Base-by-base conservation (phyloP, 805 yeast species). In the Metschnikowia vanudenii region DNA sequence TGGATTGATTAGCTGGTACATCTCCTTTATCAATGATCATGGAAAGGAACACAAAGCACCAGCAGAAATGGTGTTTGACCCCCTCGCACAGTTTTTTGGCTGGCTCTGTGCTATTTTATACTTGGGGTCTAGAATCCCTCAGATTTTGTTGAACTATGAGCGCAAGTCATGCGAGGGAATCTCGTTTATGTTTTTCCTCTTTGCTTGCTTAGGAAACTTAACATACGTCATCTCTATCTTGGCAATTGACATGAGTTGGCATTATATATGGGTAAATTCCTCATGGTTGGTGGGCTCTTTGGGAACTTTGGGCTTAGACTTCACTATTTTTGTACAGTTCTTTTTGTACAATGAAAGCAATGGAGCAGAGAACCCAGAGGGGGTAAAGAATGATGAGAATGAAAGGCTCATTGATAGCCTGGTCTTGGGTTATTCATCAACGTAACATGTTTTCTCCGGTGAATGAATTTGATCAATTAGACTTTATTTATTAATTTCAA, bases 161-260 rank as follows among this genome's bases (percentile, higher is more conserved):
- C 78, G 97, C 60, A 91, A 90, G 67, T 85, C 96, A 1, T 90
- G 97, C 63, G 98, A 94, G 51, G 98, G 98, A 19, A 87, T 92
- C 40, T 88, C 96, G 10, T 88, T 94, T 60, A 75, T 92, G 75
- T 92, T 94, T 67, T 92, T 92, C 68, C 69, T 94, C 18, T 92
- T 94, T 74, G 98, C 99, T 17, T 90, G 97, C 64, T 71, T 92
- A 46, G 99, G 99, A 39, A 94, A 92, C 63, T 72, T 88, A 60
- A 88, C 97, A 0, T 94, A 90, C 58, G 96, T 94, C 34, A 77
- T 88, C 12, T 85, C 96, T 10, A 92, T 92, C 43, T 70, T 92
- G 41, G 79, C 86, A 37, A 84, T 87, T 35, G 88, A 89, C 53
- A 71, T 83, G 39, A 83, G 88, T 44, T 72, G 75, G 58, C 74